Percentiles rank a stretch among this genome's conserved stretches.
These are phyloP conservation scores for Chaetomium cochliodes DNA, from an alignment of 495 filamentous ascomycete genomes.

Conservation along the genomic window DNA sequence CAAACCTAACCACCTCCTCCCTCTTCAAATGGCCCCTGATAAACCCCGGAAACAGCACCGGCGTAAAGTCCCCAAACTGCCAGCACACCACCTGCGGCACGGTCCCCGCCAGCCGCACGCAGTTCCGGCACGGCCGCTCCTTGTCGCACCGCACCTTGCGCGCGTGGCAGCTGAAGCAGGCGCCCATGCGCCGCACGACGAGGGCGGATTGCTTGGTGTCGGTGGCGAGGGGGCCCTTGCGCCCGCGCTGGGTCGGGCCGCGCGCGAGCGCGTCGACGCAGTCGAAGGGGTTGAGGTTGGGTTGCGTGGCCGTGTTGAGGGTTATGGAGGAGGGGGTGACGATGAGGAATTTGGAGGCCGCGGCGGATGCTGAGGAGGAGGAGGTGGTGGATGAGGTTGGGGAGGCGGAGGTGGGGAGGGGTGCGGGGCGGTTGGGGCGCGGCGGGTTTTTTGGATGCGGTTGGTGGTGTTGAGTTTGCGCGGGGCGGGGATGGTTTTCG, in stretches of 20 bases:
- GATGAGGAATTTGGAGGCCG: constrained; percentile 45
- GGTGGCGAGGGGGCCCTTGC: constrained; percentile 48
- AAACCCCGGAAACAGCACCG: constrained; percentile 49
- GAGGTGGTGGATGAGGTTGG: constrained; percentile 15
- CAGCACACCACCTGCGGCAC: constrained; percentile 49
- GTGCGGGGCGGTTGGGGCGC: constrained; percentile 11
- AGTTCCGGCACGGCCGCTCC: constrained; percentile 49
- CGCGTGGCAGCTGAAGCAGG: constrained; percentile 53
- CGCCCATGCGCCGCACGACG: constrained; percentile 46
- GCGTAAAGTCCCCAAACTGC: constrained; percentile 49
- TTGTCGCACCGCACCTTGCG: constrained; percentile 50
- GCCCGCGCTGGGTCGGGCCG: constrained; percentile 45
- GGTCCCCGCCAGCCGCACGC: constrained; percentile 43
- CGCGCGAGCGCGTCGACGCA: constrained; percentile 44
- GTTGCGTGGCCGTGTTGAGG: constrained; percentile 36
- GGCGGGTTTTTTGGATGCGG: constrained; percentile 38
- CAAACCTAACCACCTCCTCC: constrained; percentile 44
- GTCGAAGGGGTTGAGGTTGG: constrained; percentile 45
- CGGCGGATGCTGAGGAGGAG: background rate
- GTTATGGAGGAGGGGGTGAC: constrained; percentile 47
- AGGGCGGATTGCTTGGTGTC: constrained; percentile 50
- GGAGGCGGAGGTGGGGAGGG: background rate
- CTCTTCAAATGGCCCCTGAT: constrained; percentile 47
- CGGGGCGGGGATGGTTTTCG: constrained; percentile 29
- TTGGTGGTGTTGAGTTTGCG: constrained; percentile 36